Evolutionary conservation across 2,329 filamentous ascomycete genomes (phyloP), one percentile per base, ranked within the genome.

Genomic region (Beauveria rudraprayagi): DNA sequence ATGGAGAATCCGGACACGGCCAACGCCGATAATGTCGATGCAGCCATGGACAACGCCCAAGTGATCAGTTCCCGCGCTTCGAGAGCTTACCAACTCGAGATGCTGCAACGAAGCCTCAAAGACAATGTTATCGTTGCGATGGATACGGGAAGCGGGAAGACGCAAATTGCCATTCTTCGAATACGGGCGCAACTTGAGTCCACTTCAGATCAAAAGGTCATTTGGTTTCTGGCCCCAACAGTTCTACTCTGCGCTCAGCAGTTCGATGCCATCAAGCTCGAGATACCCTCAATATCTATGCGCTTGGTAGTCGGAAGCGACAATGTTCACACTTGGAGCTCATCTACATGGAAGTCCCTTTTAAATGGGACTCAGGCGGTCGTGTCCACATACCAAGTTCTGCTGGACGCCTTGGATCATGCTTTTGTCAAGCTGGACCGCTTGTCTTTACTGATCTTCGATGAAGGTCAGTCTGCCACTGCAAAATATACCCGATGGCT

Each of bases 121-220:
- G 76, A 80, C 52, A 92, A 92, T 69, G 83, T 88, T 37, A 90
- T 92, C 65, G 84, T 91, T 58, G 84, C 84, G 28, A 92, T 92
- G 89, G 88, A 90, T 64, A 92, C 89, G 0, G 89, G 89, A 1
- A 90, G 83, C 65, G 89, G 89, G 2, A 92, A 92, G 71, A 92
- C 89, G 3, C 85, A 88, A 65, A 83, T 92, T 59, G 88, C 88
- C 22, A 77, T 90, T 10, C 75, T 90, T 59, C 83, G 89, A 17
- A 90, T 91, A 46, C 78, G 80, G 64, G 78, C 76, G 28, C 87
- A 91, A 70, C 74, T 91, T 1, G 83, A 87, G 63, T 78, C 70
- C 43, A 78, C 78, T 24, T 64, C 75, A 3, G 62, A 75, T 1
- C 72, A 79, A 30, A 86, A 89, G 76, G 86, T 85, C 4, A 77